Evolutionary conservation across 352 stramenopile species (phyloP).

Genomic region (Globisporangium spiculum): DNA sequence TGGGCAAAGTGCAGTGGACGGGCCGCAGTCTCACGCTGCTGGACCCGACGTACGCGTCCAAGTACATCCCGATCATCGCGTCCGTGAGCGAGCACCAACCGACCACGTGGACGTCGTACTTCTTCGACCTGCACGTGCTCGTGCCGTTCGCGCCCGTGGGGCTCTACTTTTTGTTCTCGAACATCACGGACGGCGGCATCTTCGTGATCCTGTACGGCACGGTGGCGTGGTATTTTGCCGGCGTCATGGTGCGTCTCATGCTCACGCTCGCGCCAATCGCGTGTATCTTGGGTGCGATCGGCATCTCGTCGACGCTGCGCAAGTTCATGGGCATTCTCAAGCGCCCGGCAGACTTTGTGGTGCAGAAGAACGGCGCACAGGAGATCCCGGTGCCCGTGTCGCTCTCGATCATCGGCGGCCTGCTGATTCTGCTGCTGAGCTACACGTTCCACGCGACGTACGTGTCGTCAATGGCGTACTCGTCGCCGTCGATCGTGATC

Average conservation of each 20-base stretch:
- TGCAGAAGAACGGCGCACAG: constrained; percentile 53
- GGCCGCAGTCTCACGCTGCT: constrained; percentile 88
- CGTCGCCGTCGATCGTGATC: constrained; percentile 91
- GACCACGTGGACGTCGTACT: constrained; percentile 93
- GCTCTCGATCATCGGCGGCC: constrained; percentile 51
- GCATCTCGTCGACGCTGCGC: constrained; percentile 74
- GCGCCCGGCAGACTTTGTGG: constrained; percentile 49
- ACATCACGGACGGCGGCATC: constrained; percentile 87
- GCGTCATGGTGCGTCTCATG: constrained; percentile 93
- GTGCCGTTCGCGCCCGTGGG: constrained; percentile 90
- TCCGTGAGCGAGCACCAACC: constrained; percentile 93
- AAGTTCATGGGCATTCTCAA: constrained; percentile 77
- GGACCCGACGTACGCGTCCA: constrained; percentile 90
- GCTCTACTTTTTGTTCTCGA: constrained; percentile 89
- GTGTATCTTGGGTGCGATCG: constrained; percentile 88
- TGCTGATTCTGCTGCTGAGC: constrained; percentile 78
- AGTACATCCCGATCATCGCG: constrained; percentile 95
- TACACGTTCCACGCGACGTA: constrained; percentile 89
- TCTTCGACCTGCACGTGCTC: constrained; percentile 91
- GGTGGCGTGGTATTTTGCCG: constrained; percentile 91
- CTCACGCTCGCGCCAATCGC: constrained; percentile 90
- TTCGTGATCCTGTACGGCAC: constrained; percentile 94
- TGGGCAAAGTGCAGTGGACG: constrained; percentile 88
- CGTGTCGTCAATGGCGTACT: constrained; percentile 90
- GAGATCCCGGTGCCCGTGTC: constrained; percentile 58